Evolutionary conservation across 2,329 filamentous ascomycete genomes (phyloP).

Genomic region (Blastomyces parvus): DNA sequence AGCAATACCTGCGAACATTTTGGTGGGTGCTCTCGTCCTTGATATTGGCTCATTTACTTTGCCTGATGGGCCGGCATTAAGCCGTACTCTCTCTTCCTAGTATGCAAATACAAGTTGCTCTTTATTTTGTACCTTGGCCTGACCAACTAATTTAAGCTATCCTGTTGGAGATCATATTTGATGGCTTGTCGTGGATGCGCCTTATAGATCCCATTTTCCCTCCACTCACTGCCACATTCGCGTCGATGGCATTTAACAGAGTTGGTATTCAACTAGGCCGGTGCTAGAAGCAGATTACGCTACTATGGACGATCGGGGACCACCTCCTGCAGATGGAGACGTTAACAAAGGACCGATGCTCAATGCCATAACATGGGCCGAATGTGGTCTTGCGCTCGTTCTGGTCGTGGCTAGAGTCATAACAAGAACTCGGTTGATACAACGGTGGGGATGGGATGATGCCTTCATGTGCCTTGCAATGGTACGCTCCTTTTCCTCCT

Average conservation of each 20-base stretch:
- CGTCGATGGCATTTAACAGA: neutral
- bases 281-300: neutral
- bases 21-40: neutral
- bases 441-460: slow-evolving; percentile 14
- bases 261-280: neutral
- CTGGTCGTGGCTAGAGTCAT: slow-evolving; percentile 10
- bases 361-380: slow-evolving; percentile 12
- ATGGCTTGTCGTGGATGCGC: neutral
- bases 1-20: no score
- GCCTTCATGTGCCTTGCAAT: slow-evolving; percentile 13
- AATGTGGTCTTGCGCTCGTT: slow-evolving; percentile 11
- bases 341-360: slow-evolving; percentile 11
- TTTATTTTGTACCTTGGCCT: neutral
- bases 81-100: neutral
- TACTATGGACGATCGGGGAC: neutral
- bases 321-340: slow-evolving; percentile 12
- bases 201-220: neutral
- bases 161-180: neutral
- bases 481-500: slow-evolving; percentile 6
- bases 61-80: neutral
- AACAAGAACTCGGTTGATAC: slow-evolving; percentile 10
- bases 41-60: neutral
- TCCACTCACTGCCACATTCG: neutral
- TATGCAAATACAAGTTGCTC: neutral
- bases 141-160: neutral